A percentile compares a stretch with the other conserved stretches of the same genome.
These are phyloP conservation scores for Rhizophagus clarus DNA, from an alignment of 192 early-diverging fungal genomes.

Conservation along the genomic window DNA sequence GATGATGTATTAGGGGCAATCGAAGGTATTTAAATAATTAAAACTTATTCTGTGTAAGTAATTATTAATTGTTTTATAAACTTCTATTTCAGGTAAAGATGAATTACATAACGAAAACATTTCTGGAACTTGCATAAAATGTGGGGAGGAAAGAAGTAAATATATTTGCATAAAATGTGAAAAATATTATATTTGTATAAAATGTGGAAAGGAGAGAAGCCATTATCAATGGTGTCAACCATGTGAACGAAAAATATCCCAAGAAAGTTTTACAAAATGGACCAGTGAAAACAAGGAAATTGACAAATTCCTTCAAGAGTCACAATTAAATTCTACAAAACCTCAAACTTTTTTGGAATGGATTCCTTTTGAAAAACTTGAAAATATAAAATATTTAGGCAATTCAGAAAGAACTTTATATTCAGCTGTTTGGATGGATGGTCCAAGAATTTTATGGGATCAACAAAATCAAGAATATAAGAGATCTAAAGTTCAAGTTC, in stretches of 20 bases:
- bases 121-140: neutral
- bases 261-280: neutral
- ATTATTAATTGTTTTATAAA: too few species aligned
- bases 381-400: neutral
- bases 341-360: constrained; percentile 2
- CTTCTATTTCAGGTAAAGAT: neutral
- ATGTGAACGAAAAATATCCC: neutral
- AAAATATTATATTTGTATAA: neutral
- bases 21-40: too few species aligned
- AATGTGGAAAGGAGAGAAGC: neutral
- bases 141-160: neutral
- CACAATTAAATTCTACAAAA: neutral
- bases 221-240: neutral
- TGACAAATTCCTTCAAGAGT: neutral
- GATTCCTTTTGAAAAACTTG: neutral
- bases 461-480: too few species aligned
- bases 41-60: too few species aligned
- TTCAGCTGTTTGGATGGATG: too few species aligned
- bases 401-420: too few species aligned
- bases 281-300: neutral
- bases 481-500: too few species aligned
- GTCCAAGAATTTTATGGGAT: too few species aligned
- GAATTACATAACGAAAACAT: neutral
- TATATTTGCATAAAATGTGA: too few species aligned
- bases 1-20: too few species aligned